phyloP scores from a whole-genome alignment of 1,284 basidiomycete genomes.

The Melampsora americana region DNA sequence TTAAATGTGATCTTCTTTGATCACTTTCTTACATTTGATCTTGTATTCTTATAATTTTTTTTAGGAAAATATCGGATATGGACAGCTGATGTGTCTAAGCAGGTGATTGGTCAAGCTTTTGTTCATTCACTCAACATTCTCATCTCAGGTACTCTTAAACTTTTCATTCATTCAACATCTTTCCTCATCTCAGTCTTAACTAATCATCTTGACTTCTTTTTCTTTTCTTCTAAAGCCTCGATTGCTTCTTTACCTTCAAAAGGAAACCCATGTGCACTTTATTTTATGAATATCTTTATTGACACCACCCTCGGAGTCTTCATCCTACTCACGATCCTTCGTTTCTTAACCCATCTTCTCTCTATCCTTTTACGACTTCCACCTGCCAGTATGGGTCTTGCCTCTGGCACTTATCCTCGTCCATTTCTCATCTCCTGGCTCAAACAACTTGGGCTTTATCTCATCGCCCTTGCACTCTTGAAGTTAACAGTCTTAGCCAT shows the following conservation, averaged over 20 bases:
- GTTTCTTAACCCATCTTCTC: slow-evolving; percentile 66
- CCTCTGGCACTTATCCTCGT: slow-evolving; percentile 40
- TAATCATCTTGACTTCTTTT: slow-evolving; percentile 64
- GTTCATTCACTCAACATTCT: slow-evolving; percentile 83
- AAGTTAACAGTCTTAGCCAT: slow-evolving; percentile 77
- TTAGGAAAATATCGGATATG: slow-evolving; percentile 41
- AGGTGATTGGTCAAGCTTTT: slow-evolving; percentile 84
- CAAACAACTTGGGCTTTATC: slow-evolving; percentile 80
- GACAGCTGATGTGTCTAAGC: slow-evolving; percentile 59
- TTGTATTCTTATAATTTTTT: background rate
- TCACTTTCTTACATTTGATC: background rate
- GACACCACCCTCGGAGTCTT: slow-evolving; percentile 90
- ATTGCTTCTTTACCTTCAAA: slow-evolving; percentile 25
- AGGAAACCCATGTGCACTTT: slow-evolving; percentile 56
- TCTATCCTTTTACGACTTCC: slow-evolving; percentile 68
- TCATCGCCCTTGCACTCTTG: slow-evolving; percentile 79
- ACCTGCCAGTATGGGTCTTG: slow-evolving; percentile 46
- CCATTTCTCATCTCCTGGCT: slow-evolving; percentile 64
- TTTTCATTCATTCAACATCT: slow-evolving; percentile 47
- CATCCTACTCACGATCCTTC: slow-evolving; percentile 76
- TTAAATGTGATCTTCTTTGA: background rate
- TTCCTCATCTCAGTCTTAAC: slow-evolving; percentile 53
- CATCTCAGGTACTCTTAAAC: slow-evolving; percentile 55
- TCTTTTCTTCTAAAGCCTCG: slow-evolving; percentile 62
- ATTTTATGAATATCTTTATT: slow-evolving; percentile 89